Conservation (phyloP, 2,329 filamentous ascomycete genomes). For the Trichoderma polysporum region DNA sequence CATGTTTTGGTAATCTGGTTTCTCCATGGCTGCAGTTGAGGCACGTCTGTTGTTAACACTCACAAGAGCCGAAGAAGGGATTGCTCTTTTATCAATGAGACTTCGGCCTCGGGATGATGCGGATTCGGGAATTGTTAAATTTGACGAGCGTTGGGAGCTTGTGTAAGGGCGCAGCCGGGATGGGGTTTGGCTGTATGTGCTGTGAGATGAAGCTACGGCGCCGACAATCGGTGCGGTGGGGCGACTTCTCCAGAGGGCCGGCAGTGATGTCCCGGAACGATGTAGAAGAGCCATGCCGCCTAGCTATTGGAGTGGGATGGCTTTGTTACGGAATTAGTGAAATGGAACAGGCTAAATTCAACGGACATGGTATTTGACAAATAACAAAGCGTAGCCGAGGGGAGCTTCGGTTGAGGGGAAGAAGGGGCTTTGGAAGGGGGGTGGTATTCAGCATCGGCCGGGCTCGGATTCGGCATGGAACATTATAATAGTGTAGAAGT, state of each 20-base stretch:
- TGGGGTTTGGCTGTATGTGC: constrained; percentile 9
- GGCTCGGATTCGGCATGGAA: not conserved
- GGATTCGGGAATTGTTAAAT: not conserved
- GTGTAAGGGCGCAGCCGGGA: constrained; percentile 4
- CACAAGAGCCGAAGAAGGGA: constrained; percentile 13
- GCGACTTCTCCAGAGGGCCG: constrained; percentile 27
- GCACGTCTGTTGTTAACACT: constrained; percentile 14
- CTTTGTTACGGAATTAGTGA: not conserved
- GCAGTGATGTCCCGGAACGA: constrained; percentile 28
- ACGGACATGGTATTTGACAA: not conserved
- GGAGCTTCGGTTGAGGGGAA: not conserved
- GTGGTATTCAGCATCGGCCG: not conserved
- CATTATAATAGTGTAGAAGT: not conserved
- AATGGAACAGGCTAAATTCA: not conserved
- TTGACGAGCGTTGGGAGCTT: not conserved
- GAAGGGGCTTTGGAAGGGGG: not conserved
- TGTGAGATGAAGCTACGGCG: constrained; percentile 13
- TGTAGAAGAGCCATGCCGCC: constrained; percentile 30
- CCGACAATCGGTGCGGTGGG: constrained; percentile 21
- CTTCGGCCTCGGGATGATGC: not conserved
- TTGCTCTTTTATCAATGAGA: not conserved
- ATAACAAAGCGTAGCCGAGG: not conserved
- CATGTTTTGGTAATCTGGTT: constrained; percentile 38
- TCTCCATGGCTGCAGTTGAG: constrained; percentile 22
- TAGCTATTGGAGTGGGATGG: not conserved